Percentiles rank a stretch among this genome's conserved stretches.
Conservation (phyloP, 2,329 filamentous ascomycete species). For the Alternaria brassicicola region DNA sequence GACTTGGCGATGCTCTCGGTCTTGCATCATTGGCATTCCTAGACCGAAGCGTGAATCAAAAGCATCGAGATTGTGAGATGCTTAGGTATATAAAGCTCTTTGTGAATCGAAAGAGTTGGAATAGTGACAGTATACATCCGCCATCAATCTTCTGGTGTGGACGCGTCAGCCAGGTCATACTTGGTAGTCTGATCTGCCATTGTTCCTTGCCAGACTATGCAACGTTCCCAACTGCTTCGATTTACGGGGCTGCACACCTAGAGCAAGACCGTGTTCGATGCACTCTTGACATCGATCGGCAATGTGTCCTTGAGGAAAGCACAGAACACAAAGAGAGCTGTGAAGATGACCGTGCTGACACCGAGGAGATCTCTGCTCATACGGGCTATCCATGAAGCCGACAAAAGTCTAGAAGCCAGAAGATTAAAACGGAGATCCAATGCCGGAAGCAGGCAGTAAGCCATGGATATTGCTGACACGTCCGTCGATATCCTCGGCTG, state of each 20-base stretch:
- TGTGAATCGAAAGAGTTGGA: neutral
- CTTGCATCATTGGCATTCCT: neutral
- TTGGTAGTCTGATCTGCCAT: neutral
- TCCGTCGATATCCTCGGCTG: neutral
- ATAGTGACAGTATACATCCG: neutral
- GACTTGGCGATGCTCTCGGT: neutral
- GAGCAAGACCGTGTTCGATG: neutral
- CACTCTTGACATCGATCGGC: neutral
- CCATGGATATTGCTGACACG: neutral
- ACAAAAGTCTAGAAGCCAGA: no score
- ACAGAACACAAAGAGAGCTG: neutral
- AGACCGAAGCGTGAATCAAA: neutral
- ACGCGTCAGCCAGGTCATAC: neutral
- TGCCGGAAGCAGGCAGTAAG: neutral
- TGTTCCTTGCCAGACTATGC: no score
- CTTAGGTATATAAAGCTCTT: fast-evolving
- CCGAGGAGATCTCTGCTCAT: neutral
- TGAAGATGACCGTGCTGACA: neutral
- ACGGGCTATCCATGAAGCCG: no score
- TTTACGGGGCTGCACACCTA: neutral
- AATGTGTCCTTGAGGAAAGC: neutral
- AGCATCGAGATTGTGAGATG: neutral
- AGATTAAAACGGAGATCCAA: no score
- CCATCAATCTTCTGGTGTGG: neutral
- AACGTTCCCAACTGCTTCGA: no score